phyloP scores from a whole-genome alignment of 2,329 filamentous ascomycete genomes.

The Ophidiomyces ophidiicola region DNA sequence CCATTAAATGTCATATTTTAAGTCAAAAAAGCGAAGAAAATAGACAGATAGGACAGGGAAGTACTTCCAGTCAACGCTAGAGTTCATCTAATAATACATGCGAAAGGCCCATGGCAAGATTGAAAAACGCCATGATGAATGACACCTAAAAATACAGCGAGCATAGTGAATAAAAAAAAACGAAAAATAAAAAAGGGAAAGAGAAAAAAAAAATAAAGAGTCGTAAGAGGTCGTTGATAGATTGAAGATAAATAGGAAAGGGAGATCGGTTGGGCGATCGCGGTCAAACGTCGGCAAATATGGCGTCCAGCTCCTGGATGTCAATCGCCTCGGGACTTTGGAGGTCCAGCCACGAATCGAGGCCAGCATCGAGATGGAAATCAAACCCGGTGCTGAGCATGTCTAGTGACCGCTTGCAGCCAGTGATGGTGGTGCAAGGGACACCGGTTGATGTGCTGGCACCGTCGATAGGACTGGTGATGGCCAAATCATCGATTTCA shows the following conservation, averaged over 20 bases:
- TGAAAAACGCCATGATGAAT: background rate
- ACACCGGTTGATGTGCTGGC: slow-evolving; percentile 17
- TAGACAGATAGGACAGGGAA: too few species aligned
- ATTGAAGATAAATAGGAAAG: background rate
- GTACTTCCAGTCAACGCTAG: too few species aligned
- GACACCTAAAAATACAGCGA: background rate
- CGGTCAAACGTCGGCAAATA: slow-evolving; percentile 59
- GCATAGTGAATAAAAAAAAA: background rate
- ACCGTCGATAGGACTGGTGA: background rate
- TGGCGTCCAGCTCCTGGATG: slow-evolving; percentile 80
- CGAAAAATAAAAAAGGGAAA: slow-evolving; percentile 6
- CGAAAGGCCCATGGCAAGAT: too few species aligned
- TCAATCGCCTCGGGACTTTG: slow-evolving; percentile 77
- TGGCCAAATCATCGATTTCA: slow-evolving; percentile 14
- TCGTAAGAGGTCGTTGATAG: background rate
- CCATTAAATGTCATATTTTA: too few species aligned
- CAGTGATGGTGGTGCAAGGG: slow-evolving; percentile 19
- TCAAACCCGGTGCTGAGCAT: slow-evolving; percentile 30
- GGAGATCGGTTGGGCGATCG: slow-evolving; percentile 19
- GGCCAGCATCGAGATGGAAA: slow-evolving; percentile 31
- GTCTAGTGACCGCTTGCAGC: slow-evolving; percentile 19
- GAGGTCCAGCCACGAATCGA: slow-evolving; percentile 47
- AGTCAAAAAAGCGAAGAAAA: too few species aligned
- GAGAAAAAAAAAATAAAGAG: slow-evolving; percentile 5
- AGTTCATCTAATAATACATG: too few species aligned